These are phyloP conservation scores for Xylariaceae sp. DNA, from an alignment of 2,329 filamentous ascomycete species.

Conservation along the genomic window DNA sequence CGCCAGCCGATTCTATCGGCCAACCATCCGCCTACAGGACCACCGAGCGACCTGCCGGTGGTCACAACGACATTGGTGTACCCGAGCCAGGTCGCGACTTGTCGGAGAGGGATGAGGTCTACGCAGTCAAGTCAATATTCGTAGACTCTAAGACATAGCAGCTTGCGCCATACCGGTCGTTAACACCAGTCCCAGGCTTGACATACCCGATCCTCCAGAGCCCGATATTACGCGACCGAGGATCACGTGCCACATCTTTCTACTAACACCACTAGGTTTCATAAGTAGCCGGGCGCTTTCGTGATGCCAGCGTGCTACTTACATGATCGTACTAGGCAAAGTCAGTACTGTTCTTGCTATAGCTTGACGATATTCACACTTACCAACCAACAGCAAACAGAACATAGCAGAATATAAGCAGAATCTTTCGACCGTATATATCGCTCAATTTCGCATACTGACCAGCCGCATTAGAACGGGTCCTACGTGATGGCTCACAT, in stretches of 20 bases:
- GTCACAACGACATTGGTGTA: conserved; percentile 51
- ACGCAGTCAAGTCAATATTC: not conserved
- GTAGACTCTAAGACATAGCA: not conserved
- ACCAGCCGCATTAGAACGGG: not conserved
- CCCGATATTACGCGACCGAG: conserved; percentile 49
- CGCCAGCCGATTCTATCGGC: conserved; percentile 63
- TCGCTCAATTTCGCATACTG: conserved; percentile 53
- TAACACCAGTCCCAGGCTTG: conserved; percentile 45
- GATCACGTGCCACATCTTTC: conserved; percentile 44
- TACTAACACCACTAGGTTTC: conserved; percentile 35
- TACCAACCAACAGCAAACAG: conserved; percentile 48
- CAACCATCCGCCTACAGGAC: conserved; percentile 55
- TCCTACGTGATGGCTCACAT: too few relatives aligned
- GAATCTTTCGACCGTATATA: conserved; percentile 50
- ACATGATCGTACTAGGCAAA: conserved; percentile 13
- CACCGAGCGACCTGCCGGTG: conserved; percentile 46
- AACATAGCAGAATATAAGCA: conserved; percentile 45
- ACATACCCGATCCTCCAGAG: conserved; percentile 47
- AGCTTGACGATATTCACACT: conserved; percentile 15
- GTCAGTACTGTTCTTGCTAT: not conserved
- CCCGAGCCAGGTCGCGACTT: conserved; percentile 50
- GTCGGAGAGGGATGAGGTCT: conserved; percentile 48
- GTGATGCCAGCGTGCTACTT: not conserved
- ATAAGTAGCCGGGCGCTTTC: conserved; percentile 3
- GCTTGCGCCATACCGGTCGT: conserved; percentile 38